Conservation (phyloP, 1,284 basidiomycete species). For the Sanghuangporus baumii region DNA sequence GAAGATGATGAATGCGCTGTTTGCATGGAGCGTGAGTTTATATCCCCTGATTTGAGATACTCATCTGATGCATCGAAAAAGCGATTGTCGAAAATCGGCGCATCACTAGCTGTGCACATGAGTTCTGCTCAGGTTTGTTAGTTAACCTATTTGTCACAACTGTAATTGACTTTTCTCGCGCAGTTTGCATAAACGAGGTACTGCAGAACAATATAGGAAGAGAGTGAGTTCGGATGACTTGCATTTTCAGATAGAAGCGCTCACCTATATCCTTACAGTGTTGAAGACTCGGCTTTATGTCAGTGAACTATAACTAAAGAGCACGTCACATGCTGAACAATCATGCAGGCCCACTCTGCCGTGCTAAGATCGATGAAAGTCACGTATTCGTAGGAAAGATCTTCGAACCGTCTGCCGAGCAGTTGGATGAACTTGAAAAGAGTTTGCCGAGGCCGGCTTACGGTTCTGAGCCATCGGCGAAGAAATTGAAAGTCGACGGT, state of each 20-base stretch:
- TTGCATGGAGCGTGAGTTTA: slow-evolving; percentile 22
- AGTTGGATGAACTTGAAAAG: slow-evolving; percentile 24
- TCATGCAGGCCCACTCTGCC: slow-evolving; percentile 48
- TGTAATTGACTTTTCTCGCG: background rate
- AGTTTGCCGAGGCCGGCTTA: background rate
- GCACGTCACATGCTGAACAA: background rate
- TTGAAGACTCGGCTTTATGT: too few species aligned
- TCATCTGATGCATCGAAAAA: background rate
- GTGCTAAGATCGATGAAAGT: slow-evolving; percentile 49
- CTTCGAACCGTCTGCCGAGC: slow-evolving; percentile 42
- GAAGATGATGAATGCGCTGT: slow-evolving; percentile 23
- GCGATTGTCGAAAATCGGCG: slow-evolving; percentile 40
- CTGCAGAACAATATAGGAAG: slow-evolving; percentile 2
- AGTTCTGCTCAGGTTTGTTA: slow-evolving; percentile 50
- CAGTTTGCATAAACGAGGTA: slow-evolving; percentile 12
- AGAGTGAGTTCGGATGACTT: background rate
- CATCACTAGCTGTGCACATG: slow-evolving; percentile 53
- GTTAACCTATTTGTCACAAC: background rate
- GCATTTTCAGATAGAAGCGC: background rate
- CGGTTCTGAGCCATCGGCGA: slow-evolving; percentile 17
- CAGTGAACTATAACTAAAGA: too few species aligned
- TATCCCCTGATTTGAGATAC: background rate
- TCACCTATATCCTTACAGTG: too few species aligned
- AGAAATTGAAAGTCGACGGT: slow-evolving; percentile 25
- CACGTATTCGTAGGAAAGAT: slow-evolving; percentile 47